A percentile compares a stretch with the other conserved stretches of the same genome.
Evolutionary conservation across 345 rosid genomes (phyloP).

Genomic region (Camelina neglecta): DNA sequence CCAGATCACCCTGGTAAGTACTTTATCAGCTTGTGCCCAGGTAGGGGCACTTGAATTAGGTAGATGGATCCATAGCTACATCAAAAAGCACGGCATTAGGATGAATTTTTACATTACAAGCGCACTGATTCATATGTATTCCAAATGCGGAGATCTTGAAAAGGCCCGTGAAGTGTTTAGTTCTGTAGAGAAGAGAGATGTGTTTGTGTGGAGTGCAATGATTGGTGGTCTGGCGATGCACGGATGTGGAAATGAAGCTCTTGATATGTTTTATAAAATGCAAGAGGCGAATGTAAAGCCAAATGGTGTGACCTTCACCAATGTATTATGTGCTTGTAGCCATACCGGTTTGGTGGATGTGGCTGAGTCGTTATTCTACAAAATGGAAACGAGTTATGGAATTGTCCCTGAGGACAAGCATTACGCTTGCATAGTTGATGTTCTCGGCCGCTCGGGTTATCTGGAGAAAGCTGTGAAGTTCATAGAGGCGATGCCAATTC

Average conservation of each 20-base stretch:
- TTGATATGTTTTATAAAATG: slow-evolving; percentile 64
- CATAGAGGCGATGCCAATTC: slow-evolving; percentile 65
- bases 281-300: slow-evolving; percentile 59
- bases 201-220: slow-evolving; percentile 80
- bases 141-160: slow-evolving; percentile 74
- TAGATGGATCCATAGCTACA: slow-evolving; percentile 55
- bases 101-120: slow-evolving; percentile 63
- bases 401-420: slow-evolving; percentile 65
- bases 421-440: slow-evolving; percentile 76
- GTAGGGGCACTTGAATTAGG: slow-evolving; percentile 69
- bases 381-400: slow-evolving; percentile 61
- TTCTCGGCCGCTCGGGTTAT: slow-evolving; percentile 71
- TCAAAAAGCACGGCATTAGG: slow-evolving; percentile 54
- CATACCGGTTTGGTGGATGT: slow-evolving; percentile 70
- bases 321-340: slow-evolving; percentile 70
- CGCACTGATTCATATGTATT: slow-evolving; percentile 78
- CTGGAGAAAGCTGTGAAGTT: slow-evolving; percentile 67
- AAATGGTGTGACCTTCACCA: slow-evolving; percentile 69
- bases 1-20: slow-evolving; percentile 64
- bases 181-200: slow-evolving; percentile 56
- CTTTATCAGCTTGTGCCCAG: slow-evolving; percentile 71
- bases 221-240: slow-evolving; percentile 79
- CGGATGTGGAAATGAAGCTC: slow-evolving; percentile 62
- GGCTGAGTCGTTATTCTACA: slow-evolving; percentile 56
- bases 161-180: slow-evolving; percentile 68